Percentiles rank a stretch among this genome's conserved stretches.
Conservation (phyloP, 257 asterid species). For the Ligustrum vulgare region DNA sequence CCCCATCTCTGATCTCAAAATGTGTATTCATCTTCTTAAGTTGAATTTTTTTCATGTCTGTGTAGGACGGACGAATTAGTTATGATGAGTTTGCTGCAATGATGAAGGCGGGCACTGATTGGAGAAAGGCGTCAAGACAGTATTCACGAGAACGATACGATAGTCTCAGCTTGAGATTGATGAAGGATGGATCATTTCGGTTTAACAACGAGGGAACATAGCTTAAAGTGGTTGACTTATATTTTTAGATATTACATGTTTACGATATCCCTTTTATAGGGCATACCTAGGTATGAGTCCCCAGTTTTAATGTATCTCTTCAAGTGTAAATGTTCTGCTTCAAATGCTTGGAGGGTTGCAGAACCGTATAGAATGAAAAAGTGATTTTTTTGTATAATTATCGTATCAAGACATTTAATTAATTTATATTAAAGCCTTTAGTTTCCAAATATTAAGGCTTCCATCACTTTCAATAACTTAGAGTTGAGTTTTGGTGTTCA, state of each 20-base stretch:
- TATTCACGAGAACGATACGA: conserved; percentile 66
- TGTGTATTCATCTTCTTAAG: neutral
- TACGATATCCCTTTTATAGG: conserved; percentile 9
- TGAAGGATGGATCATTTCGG: conserved; percentile 43
- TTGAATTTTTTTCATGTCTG: neutral
- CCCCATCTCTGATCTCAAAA: neutral
- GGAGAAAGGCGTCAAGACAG: conserved; percentile 74
- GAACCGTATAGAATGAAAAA: neutral
- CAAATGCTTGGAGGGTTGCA: conserved; percentile 5
- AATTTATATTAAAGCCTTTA: neutral
- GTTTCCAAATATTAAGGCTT: neutral
- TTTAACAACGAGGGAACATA: conserved; percentile 27
- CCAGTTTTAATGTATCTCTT: conserved; percentile 7
- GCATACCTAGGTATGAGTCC: neutral
- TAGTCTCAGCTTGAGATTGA: conserved; percentile 53
- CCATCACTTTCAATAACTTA: neutral
- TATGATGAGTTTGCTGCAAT: conserved; percentile 56
- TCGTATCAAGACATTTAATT: neutral
- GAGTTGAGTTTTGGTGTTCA: too few relatives aligned
- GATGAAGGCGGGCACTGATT: conserved; percentile 74
- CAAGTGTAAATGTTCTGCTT: neutral
- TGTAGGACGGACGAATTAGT: conserved; percentile 74
- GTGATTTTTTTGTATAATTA: neutral
- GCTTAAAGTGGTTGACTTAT: neutral
- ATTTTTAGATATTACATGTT: neutral